Base-by-base conservation (phyloP, 1,284 basidiomycete species). In the Uromyces viciae-fabae region DNA sequence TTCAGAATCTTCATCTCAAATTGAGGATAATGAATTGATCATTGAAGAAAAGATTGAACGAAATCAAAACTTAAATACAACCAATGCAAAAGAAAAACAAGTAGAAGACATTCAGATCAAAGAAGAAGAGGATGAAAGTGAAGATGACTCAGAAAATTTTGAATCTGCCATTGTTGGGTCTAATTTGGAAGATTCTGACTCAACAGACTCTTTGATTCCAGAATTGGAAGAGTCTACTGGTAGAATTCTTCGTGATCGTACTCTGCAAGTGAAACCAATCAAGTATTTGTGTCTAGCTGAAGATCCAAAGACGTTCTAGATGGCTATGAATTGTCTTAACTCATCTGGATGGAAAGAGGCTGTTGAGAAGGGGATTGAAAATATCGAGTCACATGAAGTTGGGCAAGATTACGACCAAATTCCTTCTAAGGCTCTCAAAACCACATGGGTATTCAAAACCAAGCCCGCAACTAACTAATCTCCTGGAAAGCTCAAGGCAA, bases 321-420 rank as follows among this genome's bases (percentile, higher is more conserved):
- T 46, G 25, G 42, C 42, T 2, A 31, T 69, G 1, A 31, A 1
- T 3, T 5, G 40, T 2, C 7, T 9, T 8, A 66, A 66, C 19
- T 1, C 7, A 3, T 19, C n/a, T 14, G 64, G 38, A 22, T 66
- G 64, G 64, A 42, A 1, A 2, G 28, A 42, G 3, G 64, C 69
- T 52, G 36, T 72, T n/a, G 25, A 73, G 2, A 33, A 46, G 1
- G 49, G 54, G 22, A 28, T 56, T 1, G 49, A 56, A 0, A 73
- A 52, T 28, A 73, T 73, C 4, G 52, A 56, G 15, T 3, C 1
- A 3, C 49, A 54, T 11, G 52, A 73, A 3, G 71, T 73, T 5
- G 49, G 71, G 71, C 36, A 33, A 7, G 56, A 60, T 60, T n/a
- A 60, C n/a, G n/a, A n/a, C n/a, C n/a, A n/a, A n/a, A n/a, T n/a